A percentile compares a stretch with the other conserved stretches of the same genome.
phyloP scores from a whole-genome alignment of 2,329 filamentous ascomycete species.

The Lasiodiplodia sp. region DNA sequence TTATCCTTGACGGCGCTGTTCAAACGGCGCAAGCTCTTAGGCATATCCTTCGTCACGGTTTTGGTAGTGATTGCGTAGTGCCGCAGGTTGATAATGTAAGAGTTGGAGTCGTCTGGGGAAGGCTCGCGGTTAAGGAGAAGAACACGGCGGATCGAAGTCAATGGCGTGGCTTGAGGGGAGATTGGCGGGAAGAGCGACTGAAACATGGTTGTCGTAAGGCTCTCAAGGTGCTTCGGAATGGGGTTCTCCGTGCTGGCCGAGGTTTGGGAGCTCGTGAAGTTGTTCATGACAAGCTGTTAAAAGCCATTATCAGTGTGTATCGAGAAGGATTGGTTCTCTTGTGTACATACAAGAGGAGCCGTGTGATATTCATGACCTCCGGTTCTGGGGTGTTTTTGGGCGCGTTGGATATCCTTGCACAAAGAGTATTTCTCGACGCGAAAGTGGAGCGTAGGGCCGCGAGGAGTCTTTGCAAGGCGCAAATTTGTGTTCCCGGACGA shows the following conservation, averaged over 20 bases:
- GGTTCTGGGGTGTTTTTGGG: constrained; percentile 81
- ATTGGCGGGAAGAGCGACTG: constrained; percentile 96
- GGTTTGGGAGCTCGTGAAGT: constrained; percentile 73
- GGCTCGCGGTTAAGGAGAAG: constrained; percentile 86
- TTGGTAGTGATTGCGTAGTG: constrained; percentile 97
- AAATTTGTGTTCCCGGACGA: constrained; percentile 91
- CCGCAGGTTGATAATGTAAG: constrained; percentile 84
- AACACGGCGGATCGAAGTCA: constrained; percentile 91
- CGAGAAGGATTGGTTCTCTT: no score
- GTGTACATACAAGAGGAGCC: constrained; percentile 63
- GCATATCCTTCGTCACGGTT: constrained; percentile 72
- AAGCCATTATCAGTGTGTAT: constrained; percentile 48
- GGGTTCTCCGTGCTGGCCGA: constrained; percentile 55
- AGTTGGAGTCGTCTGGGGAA: constrained; percentile 47
- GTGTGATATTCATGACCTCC: constrained; percentile 82
- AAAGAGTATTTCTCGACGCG: constrained; percentile 93
- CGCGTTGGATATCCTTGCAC: constrained; percentile 85
- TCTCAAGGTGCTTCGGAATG: constrained; percentile 93
- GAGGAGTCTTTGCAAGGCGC: constrained; percentile 83
- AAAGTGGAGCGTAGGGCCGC: constrained; percentile 93
- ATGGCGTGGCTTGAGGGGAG: constrained; percentile 85
- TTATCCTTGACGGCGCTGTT: constrained; percentile 80
- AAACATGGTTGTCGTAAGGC: constrained; percentile 90
- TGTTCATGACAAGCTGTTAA: constrained; percentile 91
- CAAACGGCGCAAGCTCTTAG: constrained; percentile 81